Conservation (phyloP, 495 filamentous ascomycete species). For the Podospora bellae-mahoneyi region DNA sequence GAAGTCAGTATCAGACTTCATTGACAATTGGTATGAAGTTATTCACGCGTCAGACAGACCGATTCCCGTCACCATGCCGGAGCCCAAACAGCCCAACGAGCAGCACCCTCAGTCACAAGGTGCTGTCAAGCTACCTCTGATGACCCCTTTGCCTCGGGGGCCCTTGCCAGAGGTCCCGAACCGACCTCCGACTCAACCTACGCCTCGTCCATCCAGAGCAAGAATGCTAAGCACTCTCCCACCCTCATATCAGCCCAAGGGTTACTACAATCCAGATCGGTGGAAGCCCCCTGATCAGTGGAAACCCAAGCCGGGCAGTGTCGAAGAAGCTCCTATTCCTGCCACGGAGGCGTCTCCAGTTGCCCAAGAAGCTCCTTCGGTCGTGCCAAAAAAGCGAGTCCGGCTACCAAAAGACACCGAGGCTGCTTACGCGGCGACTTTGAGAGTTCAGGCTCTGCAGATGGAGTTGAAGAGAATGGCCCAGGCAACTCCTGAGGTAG, state of each 20-base stretch:
- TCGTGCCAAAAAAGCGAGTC: conserved; percentile 15
- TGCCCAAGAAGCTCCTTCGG: background rate
- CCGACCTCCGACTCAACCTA: background rate
- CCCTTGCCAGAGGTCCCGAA: background rate
- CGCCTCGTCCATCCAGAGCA: background rate
- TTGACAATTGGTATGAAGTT: conserved; percentile 8
- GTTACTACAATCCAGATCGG: background rate
- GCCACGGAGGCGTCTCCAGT: background rate
- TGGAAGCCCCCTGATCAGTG: background rate
- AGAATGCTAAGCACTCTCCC: background rate
- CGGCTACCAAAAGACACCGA: conserved; percentile 13
- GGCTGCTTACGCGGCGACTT: conserved; percentile 29
- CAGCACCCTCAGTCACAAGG: background rate
- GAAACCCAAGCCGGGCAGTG: background rate
- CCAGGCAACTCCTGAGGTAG: conserved; percentile 39
- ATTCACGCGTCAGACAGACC: background rate
- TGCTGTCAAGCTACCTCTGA: background rate
- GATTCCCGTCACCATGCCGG: conserved; percentile 8
- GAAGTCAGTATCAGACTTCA: conserved; percentile 8
- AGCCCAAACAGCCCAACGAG: background rate
- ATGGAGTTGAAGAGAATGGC: conserved; percentile 44
- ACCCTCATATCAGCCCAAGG: background rate
- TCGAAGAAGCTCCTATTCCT: background rate
- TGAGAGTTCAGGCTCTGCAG: conserved; percentile 27
- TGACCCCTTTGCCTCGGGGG: background rate